phyloP scores from a whole-genome alignment of 2,329 filamentous ascomycete genomes.

The Aspergillus hiratsukae region DNA sequence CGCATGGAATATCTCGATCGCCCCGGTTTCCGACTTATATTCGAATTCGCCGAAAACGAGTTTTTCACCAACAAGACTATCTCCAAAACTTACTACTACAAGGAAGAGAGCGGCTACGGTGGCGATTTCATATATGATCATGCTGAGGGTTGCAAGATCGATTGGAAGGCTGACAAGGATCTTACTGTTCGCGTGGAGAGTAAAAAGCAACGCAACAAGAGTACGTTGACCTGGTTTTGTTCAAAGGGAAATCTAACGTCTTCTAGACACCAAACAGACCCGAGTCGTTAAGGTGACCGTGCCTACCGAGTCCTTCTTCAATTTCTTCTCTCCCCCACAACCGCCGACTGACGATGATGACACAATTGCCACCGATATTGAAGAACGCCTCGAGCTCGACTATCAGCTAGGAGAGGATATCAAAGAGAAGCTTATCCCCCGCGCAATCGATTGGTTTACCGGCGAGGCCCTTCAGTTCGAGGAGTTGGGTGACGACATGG shows the following conservation, averaged over 20 bases:
- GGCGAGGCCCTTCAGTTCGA: slow-evolving; percentile 96
- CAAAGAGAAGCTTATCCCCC: slow-evolving; percentile 98
- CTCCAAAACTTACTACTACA: slow-evolving; percentile 98
- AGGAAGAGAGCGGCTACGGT: slow-evolving; percentile 96
- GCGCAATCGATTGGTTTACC: slow-evolving; percentile 99
- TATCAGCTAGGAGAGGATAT: slow-evolving; percentile 99
- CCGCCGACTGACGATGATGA: slow-evolving; percentile 66
- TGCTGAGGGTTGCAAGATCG: slow-evolving; percentile 94
- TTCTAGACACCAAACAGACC: slow-evolving; percentile 92
- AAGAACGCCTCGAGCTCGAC: slow-evolving; percentile 95
- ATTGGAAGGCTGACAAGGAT: slow-evolving; percentile 92
- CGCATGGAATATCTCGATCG: slow-evolving; percentile 99
- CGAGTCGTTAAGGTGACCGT: slow-evolving; percentile 99
- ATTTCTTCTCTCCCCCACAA: slow-evolving; percentile 96
- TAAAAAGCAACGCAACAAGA: slow-evolving; percentile 99
- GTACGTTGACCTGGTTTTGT: slow-evolving; percentile 52
- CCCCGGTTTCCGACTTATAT: slow-evolving; percentile 96
- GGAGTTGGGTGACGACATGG: slow-evolving; percentile 81
- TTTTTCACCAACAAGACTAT: slow-evolving; percentile 97
- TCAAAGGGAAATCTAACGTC: slow-evolving; percentile 8
- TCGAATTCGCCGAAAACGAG: slow-evolving; percentile 91
- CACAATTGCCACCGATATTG: slow-evolving; percentile 80
- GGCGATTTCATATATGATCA: slow-evolving; percentile 99
- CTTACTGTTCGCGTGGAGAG: slow-evolving; percentile 92
- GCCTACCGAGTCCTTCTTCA: slow-evolving; percentile 97